phyloP scores from a whole-genome alignment of 441 rosid genomes.

The Capsella rubella region DNA sequence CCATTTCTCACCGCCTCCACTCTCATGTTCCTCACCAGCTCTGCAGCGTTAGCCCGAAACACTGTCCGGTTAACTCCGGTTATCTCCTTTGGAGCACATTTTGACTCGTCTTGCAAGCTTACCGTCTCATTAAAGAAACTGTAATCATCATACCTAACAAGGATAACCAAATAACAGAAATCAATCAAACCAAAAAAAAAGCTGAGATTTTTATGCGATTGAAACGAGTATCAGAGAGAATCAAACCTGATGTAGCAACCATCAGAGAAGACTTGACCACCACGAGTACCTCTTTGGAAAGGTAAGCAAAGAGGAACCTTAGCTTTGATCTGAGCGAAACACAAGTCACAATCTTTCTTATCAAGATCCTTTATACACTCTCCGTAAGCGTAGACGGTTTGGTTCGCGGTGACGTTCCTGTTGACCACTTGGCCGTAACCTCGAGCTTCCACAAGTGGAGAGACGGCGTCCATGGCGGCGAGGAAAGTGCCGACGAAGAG shows the following conservation, averaged over 20 bases:
- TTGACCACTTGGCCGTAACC: slow-evolving; percentile 55
- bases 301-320: slow-evolving; percentile 71
- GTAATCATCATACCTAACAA: slow-evolving; percentile 63
- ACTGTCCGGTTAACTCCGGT: slow-evolving; percentile 59
- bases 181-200: background rate
- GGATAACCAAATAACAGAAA: background rate
- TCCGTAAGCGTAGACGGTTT: slow-evolving; percentile 71
- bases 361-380: slow-evolving; percentile 87
- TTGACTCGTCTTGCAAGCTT: slow-evolving; percentile 47
- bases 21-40: slow-evolving; percentile 67
- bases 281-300: slow-evolving; percentile 69
- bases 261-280: slow-evolving; percentile 69
- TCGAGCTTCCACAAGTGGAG: slow-evolving; percentile 52
- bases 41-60: slow-evolving; percentile 54
- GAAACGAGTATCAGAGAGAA: background rate
- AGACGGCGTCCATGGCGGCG: slow-evolving; percentile 56
- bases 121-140: slow-evolving; percentile 68
- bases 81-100: slow-evolving; percentile 52
- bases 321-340: slow-evolving; percentile 78
- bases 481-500: slow-evolving; percentile 57
- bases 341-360: slow-evolving; percentile 70
- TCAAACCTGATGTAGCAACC: slow-evolving; percentile 71
- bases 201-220: background rate
- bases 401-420: slow-evolving; percentile 48
- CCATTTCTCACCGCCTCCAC: slow-evolving; percentile 53